Percentiles rank a stretch among this genome's conserved stretches.
These are phyloP conservation scores for Vaccinium macrocarpon DNA, from an alignment of 148 eudicot genomes.

Conservation along the genomic window DNA sequence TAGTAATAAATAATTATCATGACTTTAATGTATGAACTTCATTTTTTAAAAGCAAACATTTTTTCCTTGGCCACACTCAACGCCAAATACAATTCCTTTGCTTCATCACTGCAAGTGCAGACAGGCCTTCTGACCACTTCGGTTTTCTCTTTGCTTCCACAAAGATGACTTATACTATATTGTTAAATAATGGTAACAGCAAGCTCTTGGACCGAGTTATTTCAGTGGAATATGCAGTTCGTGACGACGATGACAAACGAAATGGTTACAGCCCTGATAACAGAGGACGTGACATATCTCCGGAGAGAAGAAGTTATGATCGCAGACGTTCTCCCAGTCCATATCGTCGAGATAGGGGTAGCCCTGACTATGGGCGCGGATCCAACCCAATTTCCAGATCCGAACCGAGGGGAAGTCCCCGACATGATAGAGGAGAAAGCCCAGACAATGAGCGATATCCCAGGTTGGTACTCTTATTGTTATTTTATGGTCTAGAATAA, in stretches of 20 bases:
- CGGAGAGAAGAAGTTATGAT: slow-evolving; percentile 44
- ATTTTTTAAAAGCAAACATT: background rate
- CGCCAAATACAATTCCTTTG: background rate
- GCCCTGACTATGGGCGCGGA: slow-evolving; percentile 80
- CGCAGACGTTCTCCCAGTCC: slow-evolving; percentile 61
- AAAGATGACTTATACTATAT: background rate
- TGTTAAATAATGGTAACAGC: slow-evolving; percentile 36
- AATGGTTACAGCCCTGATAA: slow-evolving; percentile 52
- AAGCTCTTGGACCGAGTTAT: slow-evolving; percentile 76
- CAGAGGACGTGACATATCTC: slow-evolving; percentile 58
- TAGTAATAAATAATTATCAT: background rate
- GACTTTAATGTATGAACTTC: background rate
- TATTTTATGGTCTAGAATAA: background rate
- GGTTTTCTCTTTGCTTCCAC: background rate
- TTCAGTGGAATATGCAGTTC: slow-evolving; percentile 75
- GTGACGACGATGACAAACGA: slow-evolving; percentile 64
- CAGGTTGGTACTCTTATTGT: slow-evolving; percentile 19
- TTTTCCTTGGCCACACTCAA: background rate
- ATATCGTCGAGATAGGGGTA: slow-evolving; percentile 54
- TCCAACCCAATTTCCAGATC: slow-evolving; percentile 31
- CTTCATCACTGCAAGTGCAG: background rate
- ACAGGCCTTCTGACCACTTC: slow-evolving; percentile 2
- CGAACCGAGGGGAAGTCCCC: slow-evolving; percentile 47
- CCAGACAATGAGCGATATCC: slow-evolving; percentile 48
- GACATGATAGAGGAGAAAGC: slow-evolving; percentile 46